phyloP scores from a whole-genome alignment of 1,139 yeast genomes.

The Chernovozyma aurita region DNA sequence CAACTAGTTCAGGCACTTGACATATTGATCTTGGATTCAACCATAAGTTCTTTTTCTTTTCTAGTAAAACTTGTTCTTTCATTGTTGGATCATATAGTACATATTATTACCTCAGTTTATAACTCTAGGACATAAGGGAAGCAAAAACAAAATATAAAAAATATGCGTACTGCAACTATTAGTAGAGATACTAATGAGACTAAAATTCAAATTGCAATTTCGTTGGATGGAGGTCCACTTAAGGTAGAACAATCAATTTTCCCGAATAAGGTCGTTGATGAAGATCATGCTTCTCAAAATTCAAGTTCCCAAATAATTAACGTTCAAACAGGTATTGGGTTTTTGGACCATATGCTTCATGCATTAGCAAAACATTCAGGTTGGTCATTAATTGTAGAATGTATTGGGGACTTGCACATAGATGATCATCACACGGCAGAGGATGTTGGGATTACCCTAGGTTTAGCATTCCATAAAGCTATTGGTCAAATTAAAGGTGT shows the following conservation, averaged over 20 bases:
- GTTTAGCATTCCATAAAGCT: constrained; percentile 84
- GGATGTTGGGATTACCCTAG: constrained; percentile 90
- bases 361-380: constrained; percentile 96
- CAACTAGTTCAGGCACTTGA: no score
- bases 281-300: constrained; percentile 58
- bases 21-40: no score
- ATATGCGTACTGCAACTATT: constrained; percentile 43
- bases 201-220: constrained; percentile 78
- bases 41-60: no score
- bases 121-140: no score
- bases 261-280: constrained; percentile 24
- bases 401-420: constrained; percentile 90
- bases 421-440: constrained; percentile 98
- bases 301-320: constrained; percentile 67
- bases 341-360: constrained; percentile 94
- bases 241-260: constrained; percentile 55
- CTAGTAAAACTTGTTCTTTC: no score
- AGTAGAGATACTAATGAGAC: constrained; percentile 87
- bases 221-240: constrained; percentile 79
- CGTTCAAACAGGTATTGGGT: constrained; percentile 90
- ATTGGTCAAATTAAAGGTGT: constrained; percentile 88
- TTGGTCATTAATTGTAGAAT: constrained; percentile 86
- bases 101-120: no score
- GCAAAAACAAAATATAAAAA: neutral
- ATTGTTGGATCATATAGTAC: no score